phyloP scores from a whole-genome alignment of 345 rosid species.

The Gossypium arboreum region DNA sequence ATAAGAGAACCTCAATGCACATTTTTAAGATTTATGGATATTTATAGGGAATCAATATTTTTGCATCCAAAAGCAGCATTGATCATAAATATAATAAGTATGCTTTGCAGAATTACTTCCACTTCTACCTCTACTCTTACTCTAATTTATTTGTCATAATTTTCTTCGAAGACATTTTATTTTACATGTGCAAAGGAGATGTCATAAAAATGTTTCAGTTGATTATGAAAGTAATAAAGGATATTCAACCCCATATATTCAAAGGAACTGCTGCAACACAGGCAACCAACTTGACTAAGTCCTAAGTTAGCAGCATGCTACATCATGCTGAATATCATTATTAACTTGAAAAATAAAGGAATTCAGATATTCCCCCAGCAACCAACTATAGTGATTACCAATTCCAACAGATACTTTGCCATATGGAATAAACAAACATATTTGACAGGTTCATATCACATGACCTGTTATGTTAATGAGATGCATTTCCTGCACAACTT shows the following conservation, averaged over 20 bases:
- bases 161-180: not conserved
- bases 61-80: constrained; percentile 6
- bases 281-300: not conserved
- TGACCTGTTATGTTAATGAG: not conserved
- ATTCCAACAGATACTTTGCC: not conserved
- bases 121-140: not conserved
- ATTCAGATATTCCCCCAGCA: not conserved
- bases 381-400: not conserved
- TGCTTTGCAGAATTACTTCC: not conserved
- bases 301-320: not conserved
- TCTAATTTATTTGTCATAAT: not conserved
- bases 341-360: not conserved
- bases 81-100: not conserved
- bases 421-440: not conserved
- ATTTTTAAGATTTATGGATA: not conserved
- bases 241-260: not conserved
- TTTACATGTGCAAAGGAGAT: not conserved
- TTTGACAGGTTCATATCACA: not conserved
- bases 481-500: not conserved
- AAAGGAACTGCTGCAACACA: not conserved
- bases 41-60: constrained; percentile 2
- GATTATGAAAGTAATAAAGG: not conserved
- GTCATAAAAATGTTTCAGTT: not conserved
- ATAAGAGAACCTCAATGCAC: constrained; percentile 14
- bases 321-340: not conserved